Evolutionary conservation across 1,139 yeast species (phyloP).

Genomic region (Citeromyces siamensis): DNA sequence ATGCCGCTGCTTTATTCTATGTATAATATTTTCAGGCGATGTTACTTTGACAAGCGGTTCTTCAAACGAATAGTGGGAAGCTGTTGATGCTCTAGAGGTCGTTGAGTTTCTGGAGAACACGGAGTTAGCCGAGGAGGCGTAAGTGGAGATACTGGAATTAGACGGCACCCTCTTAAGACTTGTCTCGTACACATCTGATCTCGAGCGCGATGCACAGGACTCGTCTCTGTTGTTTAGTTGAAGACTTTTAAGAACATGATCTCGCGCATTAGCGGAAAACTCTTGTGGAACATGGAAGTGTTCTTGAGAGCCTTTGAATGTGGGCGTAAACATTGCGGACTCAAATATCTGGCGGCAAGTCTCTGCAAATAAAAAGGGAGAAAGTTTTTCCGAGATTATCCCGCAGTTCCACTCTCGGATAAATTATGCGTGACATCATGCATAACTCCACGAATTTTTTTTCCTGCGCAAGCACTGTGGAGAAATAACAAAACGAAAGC

Average conservation of each 20-base stretch:
- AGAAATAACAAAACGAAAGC: no score
- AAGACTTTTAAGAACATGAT: neutral
- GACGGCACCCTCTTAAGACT: neutral
- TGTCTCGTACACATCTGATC: neutral
- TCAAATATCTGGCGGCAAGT: no score
- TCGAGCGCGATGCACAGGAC: neutral
- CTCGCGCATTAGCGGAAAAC: neutral
- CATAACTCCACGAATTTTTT: neutral
- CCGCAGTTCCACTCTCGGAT: no score
- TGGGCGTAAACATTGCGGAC: constrained; percentile 1
- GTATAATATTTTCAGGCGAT: neutral
- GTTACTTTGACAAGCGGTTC: neutral
- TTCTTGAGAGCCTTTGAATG: neutral
- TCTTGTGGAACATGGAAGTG: constrained; percentile 1
- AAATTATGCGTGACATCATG: no score
- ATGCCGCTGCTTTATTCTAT: neutral
- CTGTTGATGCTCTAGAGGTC: constrained; percentile 4
- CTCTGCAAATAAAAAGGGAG: neutral
- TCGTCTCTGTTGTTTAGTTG: neutral
- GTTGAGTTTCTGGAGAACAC: constrained; percentile 2
- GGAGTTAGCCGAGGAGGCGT: neutral
- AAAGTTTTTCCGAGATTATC: constrained; percentile 2
- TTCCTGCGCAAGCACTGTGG: no score
- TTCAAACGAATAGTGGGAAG: neutral
- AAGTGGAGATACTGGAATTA: neutral